A percentile compares a stretch with the other conserved stretches of the same genome.
Conservation (phyloP, 306 rosid genomes). For the Senna siamea region DNA sequence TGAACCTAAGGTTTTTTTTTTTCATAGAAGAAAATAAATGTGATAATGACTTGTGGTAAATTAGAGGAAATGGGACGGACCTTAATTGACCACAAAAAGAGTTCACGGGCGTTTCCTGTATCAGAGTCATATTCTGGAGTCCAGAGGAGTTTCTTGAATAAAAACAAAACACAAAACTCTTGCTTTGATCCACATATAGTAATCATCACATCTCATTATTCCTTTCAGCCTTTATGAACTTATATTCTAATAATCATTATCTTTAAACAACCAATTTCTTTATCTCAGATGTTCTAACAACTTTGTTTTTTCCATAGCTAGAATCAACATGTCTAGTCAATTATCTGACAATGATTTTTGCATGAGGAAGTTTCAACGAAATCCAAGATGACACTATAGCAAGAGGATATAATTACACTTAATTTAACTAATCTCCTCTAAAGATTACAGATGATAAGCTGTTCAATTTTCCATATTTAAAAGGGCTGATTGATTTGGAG, state of each 20-base stretch:
- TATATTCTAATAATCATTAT: neutral
- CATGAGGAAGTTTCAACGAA: neutral
- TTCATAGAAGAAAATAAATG: too few relatives aligned
- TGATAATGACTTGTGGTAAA: neutral
- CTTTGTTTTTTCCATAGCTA: neutral
- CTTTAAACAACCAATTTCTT: slow-evolving; percentile 21
- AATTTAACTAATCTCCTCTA: slow-evolving; percentile 13
- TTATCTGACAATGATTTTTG: neutral
- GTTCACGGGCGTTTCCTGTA: slow-evolving; percentile 53
- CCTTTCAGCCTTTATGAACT: neutral
- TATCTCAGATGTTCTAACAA: neutral
- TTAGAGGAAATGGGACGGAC: slow-evolving; percentile 21
- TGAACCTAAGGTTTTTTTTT: too few relatives aligned
- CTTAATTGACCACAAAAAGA: slow-evolving; percentile 41
- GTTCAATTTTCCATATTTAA: neutral
- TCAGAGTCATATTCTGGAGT: slow-evolving; percentile 38
- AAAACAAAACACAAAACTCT: too few relatives aligned
- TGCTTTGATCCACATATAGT: neutral
- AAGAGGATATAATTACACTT: neutral
- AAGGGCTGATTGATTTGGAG: slow-evolving; percentile 14
- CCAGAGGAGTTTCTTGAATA: slow-evolving; percentile 7
- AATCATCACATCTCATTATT: too few relatives aligned
- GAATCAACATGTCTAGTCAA: neutral
- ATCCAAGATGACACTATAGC: neutral
- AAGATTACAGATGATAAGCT: slow-evolving; percentile 3